A percentile compares a stretch with the other conserved stretches of the same genome.
These are phyloP conservation scores for Recurvomyces mirabilis DNA, from an alignment of 495 filamentous ascomycete genomes.

Conservation along the genomic window DNA sequence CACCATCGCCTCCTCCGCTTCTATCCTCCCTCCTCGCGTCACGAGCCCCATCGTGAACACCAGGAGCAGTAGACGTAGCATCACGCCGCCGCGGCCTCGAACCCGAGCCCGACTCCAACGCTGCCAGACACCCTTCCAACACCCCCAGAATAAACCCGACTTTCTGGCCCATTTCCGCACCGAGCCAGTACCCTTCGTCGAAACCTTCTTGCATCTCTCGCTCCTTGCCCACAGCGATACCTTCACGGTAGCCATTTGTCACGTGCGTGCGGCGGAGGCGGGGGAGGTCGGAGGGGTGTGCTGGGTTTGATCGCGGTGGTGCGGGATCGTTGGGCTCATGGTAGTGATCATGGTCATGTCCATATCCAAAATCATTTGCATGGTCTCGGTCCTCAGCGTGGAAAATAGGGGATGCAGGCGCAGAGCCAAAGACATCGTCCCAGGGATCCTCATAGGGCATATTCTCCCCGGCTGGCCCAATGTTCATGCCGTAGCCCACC, in stretches of 20 bases:
- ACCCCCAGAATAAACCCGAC: conserved; percentile 61
- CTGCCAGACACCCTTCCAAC: conserved; percentile 49
- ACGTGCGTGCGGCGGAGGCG: conserved; percentile 61
- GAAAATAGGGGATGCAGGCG: conserved; percentile 20
- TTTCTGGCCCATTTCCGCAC: conserved; percentile 61
- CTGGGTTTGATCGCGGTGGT: too few species aligned
- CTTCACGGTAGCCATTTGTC: conserved; percentile 85
- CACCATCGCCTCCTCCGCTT: not conserved
- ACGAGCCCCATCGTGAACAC: not conserved
- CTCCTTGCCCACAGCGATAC: conserved; percentile 61
- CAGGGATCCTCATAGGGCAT: conserved; percentile 18
- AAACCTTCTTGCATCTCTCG: conserved; percentile 68
- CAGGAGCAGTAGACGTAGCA: not conserved
- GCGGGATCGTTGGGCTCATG: too few species aligned
- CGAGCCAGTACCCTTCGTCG: conserved; percentile 74
- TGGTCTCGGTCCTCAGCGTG: not conserved
- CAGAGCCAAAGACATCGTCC: conserved; percentile 32
- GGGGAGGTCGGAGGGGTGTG: conserved; percentile 72
- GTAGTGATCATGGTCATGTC: not conserved
- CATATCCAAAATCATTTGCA: not conserved
- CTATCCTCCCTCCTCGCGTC: too few species aligned
- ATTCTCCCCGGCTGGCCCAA: not conserved
- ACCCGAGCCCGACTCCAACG: too few species aligned
- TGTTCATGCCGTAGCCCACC: not conserved
- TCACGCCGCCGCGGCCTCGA: too few species aligned